Base-by-base conservation (phyloP, 345 rosid genomes). In the rapeseed (Brassica napus) region DNA sequence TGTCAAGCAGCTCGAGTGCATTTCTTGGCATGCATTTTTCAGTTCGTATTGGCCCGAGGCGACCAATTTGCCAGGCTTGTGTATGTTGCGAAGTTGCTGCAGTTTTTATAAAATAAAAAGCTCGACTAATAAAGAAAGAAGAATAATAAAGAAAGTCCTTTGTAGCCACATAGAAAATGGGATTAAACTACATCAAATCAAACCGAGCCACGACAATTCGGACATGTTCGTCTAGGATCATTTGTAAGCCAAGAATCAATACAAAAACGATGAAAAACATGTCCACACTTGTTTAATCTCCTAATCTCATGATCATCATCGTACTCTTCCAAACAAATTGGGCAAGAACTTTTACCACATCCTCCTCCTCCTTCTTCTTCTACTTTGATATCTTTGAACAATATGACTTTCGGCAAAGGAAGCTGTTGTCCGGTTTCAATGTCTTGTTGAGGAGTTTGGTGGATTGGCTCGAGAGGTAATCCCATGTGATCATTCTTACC, bases 181-280 rank as follows among this genome's bases (percentile, higher is more conserved):
- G 30, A 26, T 0, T 2, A 26, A 26, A 26, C 37, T 34, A 34
- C 37, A 34, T 34, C 8, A 4, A 18, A 76, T 58, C 18, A 44
- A 39, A 26, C 68, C 79, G 26, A 16, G 18, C 64, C 9, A 37
- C 80, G 80, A 77, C 70, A 77, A 69, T 1, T 69, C 32, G 75
- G 80, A 61, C 80, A 77, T 11, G 30, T 69, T 15, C 1, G 64
- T 0, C 49, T 0, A 5, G 0, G 15, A 47, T 1, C 37, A 34
- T 34, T 34, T 34, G 37, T 49, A 35, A 77, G 64, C 80, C 75
- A 77, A 69, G 80, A 69, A 61, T 49, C 39, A 31, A 77, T 49
- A 61, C 75, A 77, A 52, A 69, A 49, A 21, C 11, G 54, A 62
- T 77, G 80, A 61, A 77, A 47, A 47, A 32, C 4, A 62, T 77